Evolutionary conservation across 2,329 filamentous ascomycete species (phyloP).

Genomic region (Pseudocercospora crystallina): DNA sequence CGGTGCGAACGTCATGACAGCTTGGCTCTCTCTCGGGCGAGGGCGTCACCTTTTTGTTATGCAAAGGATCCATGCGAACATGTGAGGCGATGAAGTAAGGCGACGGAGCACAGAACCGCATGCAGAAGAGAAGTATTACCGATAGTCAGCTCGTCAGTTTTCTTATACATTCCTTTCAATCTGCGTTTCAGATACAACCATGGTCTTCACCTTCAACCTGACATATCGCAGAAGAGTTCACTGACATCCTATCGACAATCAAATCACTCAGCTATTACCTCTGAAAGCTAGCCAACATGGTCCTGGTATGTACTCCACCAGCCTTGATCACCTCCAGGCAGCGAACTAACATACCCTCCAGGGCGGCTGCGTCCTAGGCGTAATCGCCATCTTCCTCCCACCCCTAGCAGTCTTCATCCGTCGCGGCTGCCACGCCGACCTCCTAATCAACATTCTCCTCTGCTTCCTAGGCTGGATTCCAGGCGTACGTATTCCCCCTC

Average conservation of each 20-base stretch:
- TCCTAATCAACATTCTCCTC: constrained; percentile 82
- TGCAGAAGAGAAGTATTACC: neutral
- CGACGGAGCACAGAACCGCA: neutral
- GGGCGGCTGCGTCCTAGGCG: constrained; percentile 21
- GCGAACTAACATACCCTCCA: constrained; percentile 7
- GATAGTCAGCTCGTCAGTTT: neutral
- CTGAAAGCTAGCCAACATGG: neutral
- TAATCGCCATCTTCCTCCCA: constrained; percentile 55
- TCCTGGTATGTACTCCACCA: constrained; percentile 6
- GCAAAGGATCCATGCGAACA: neutral
- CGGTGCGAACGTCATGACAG: too few species aligned
- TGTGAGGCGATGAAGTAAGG: constrained; percentile 5
- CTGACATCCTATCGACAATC: neutral
- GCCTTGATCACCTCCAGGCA: neutral
- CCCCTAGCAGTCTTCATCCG: constrained; percentile 89
- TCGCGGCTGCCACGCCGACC: constrained; percentile 76
- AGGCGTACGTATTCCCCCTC: too few species aligned
- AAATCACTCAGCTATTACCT: constrained; percentile 4
- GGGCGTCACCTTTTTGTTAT: too few species aligned
- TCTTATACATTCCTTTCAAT: constrained; percentile 1
- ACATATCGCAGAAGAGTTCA: neutral
- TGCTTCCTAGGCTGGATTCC: constrained; percentile 66
- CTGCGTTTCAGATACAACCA: neutral
- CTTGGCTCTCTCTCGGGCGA: too few species aligned
- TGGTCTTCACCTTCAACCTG: neutral